phyloP scores from a whole-genome alignment of 2,329 filamentous ascomycete species.

The Fusarium kyushuense region DNA sequence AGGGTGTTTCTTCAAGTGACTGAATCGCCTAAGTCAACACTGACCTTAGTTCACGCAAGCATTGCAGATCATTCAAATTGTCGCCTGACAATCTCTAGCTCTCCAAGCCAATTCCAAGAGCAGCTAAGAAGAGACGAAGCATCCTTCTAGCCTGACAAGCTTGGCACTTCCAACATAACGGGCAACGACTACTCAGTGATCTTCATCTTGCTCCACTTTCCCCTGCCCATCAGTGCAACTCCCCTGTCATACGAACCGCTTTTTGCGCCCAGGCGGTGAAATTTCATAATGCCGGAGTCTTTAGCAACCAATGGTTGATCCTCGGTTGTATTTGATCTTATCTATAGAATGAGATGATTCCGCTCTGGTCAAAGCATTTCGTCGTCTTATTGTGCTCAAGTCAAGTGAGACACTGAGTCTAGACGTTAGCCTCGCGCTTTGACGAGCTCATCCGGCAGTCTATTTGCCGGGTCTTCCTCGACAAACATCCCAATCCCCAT shows the following conservation, averaged over 20 bases:
- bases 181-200: not conserved
- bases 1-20: not conserved
- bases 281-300: not conserved
- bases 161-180: not conserved
- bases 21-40: not conserved
- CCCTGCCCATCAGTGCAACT: conserved; percentile 11
- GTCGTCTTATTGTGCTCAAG: not conserved
- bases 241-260: not conserved
- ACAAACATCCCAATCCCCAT: not conserved
- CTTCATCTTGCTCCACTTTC: not conserved
- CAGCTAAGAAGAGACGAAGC: no score
- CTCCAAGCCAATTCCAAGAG: not conserved
- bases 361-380: not conserved
- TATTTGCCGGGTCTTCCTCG: not conserved
- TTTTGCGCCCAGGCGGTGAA: conserved; percentile 20
- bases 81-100: not conserved
- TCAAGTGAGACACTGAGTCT: not conserved
- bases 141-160: not conserved
- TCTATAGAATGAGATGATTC: not conserved
- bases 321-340: not conserved
- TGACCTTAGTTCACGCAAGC: no score
- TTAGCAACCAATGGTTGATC: not conserved
- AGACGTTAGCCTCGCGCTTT: not conserved
- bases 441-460: not conserved
- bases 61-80: not conserved